Conservation (phyloP, 2,329 filamentous ascomycete genomes). For the Trichoderma arundinaceum region DNA sequence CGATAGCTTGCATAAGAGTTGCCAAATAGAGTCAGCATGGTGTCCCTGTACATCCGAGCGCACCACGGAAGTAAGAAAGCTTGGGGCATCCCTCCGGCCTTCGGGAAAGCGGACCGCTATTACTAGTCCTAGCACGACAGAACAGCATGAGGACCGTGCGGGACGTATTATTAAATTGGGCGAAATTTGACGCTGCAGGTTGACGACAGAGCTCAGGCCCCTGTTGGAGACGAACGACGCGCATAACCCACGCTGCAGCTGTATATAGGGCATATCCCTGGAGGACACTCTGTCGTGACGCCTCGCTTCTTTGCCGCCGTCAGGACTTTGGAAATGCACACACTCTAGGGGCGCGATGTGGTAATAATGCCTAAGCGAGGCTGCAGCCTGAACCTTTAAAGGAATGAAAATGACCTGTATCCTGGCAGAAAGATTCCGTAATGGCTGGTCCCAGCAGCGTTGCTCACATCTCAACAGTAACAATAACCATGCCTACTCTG, state of each 20-base stretch:
- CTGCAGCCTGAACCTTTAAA: not conserved
- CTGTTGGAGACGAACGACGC: not conserved
- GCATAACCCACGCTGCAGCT: not conserved
- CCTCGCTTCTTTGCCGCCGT: not conserved
- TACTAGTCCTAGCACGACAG: not conserved
- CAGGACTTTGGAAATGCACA: not conserved
- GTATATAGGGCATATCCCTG: not conserved
- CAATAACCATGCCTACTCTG: not conserved
- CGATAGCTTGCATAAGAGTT: not conserved
- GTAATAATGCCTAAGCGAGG: not conserved
- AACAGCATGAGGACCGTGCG: conserved; percentile 5
- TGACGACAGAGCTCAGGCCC: not conserved
- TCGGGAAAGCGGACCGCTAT: conserved; percentile 4
- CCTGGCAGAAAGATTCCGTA: not conserved
- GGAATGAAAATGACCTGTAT: conserved; percentile 5
- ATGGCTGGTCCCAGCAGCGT: not conserved
- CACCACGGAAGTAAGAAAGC: not conserved
- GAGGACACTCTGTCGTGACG: no score
- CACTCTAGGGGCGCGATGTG: not conserved
- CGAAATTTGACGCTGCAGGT: not conserved
- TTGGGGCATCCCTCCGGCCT: not conserved
- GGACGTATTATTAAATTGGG: not conserved
- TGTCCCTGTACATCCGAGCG: not conserved
- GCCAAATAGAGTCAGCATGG: not conserved
- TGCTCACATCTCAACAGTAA: not conserved